Evolutionary conservation across 768 basidiomycete genomes (phyloP).

Genomic region (Naematelia aurantialba): DNA sequence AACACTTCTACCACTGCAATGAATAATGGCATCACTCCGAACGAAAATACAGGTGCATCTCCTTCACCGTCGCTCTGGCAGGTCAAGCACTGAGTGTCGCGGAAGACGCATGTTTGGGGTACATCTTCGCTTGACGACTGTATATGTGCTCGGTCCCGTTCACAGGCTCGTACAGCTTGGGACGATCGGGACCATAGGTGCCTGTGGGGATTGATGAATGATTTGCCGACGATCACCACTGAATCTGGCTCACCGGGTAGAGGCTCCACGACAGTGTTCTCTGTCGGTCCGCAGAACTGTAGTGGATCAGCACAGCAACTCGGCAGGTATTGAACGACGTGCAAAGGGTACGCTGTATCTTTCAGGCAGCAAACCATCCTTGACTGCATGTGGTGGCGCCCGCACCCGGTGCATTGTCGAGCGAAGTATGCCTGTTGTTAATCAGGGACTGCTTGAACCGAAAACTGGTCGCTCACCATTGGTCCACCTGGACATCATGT

Average conservation of each 20-base stretch:
- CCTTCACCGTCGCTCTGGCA: no score
- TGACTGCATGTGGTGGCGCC: conserved; percentile 19
- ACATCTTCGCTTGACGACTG: not conserved
- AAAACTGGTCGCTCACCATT: conserved; percentile 28
- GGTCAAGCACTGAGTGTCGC: no score
- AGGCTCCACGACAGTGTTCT: not conserved
- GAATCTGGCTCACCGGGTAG: not conserved
- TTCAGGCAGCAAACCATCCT: conserved; percentile 53
- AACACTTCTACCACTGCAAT: no score
- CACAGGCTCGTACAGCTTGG: not conserved
- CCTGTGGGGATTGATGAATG: not conserved
- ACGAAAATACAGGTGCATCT: no score
- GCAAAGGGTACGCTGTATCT: conserved; percentile 63
- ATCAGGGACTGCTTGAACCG: not conserved
- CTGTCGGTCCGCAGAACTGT: not conserved
- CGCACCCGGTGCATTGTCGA: conserved; percentile 45
- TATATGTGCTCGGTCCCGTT: not conserved
- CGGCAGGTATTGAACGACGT: not conserved
- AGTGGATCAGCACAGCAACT: not conserved
- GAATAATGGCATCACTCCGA: no score
- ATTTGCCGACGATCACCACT: not conserved
- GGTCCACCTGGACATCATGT: conserved; percentile 37
- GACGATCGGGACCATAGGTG: not conserved
- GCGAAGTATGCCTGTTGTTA: conserved; percentile 21
- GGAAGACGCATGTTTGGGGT: no score